phyloP scores from a whole-genome alignment of 1,139 yeast genomes.

The Candida frijolesensis region DNA sequence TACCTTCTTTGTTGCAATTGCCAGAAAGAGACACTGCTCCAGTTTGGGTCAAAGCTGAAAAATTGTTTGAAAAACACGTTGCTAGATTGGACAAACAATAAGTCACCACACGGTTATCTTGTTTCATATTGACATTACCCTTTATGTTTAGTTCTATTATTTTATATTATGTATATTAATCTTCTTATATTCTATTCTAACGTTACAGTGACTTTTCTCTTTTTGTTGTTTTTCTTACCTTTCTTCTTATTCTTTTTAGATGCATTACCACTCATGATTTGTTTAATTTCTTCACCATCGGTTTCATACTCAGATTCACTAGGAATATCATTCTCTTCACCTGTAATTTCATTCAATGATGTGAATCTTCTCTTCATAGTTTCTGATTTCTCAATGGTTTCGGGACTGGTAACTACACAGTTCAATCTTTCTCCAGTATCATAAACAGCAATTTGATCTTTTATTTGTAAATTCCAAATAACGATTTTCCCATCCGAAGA shows the following conservation, averaged over 20 bases:
- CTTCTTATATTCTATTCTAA: conserved; percentile 38
- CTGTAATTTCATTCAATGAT: conserved; percentile 32
- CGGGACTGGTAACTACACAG: conserved; percentile 80
- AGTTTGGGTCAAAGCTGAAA: conserved; percentile 90
- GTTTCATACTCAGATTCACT: conserved; percentile 71
- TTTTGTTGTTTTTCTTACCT: conserved; percentile 35
- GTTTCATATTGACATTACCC: neutral
- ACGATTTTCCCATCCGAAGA: conserved; percentile 94
- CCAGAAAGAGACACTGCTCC: conserved; percentile 81
- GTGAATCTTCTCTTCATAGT: conserved; percentile 69
- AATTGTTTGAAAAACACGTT: conserved; percentile 81
- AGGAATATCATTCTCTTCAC: conserved; percentile 25
- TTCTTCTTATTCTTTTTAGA: conserved; percentile 44
- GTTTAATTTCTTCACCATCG: conserved; percentile 57
- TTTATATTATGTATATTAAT: neutral
- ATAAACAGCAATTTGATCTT: conserved; percentile 87
- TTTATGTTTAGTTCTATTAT: conserved; percentile 1
- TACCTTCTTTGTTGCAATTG: conserved; percentile 84
- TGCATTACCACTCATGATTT: conserved; percentile 43
- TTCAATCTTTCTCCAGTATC: conserved; percentile 92
- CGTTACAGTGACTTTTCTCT: conserved; percentile 53
- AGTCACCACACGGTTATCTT: neutral
- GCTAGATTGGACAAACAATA: conserved; percentile 45
- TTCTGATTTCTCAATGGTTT: conserved; percentile 69
- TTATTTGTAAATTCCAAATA: conserved; percentile 73